These are phyloP conservation scores for Tricladium varicosporioides DNA, from an alignment of 2,329 filamentous ascomycete genomes.

Conservation along the genomic window DNA sequence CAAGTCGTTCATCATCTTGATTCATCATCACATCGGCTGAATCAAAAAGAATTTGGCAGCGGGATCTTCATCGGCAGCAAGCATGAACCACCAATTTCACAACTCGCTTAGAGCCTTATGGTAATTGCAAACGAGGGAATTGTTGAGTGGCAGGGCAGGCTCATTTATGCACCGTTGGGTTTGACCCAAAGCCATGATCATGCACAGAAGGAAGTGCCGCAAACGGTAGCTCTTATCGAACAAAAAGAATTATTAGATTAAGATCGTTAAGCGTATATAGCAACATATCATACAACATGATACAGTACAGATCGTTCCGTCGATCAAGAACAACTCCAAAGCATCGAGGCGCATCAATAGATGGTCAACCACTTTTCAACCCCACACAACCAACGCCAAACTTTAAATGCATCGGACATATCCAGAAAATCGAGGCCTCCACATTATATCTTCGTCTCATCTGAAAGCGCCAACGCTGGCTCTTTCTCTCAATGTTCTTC, in stretches of 20 bases:
- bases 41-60: neutral
- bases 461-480: conserved; percentile 32
- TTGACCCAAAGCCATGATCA: too few species aligned
- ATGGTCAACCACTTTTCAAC: neutral
- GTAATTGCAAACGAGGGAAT: neutral
- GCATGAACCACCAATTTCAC: neutral
- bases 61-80: neutral
- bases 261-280: neutral
- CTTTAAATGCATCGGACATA: neutral
- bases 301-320: neutral
- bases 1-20: neutral
- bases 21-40: neutral
- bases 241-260: neutral
- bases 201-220: too few species aligned
- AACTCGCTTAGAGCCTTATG: neutral
- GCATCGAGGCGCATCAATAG: neutral
- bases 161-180: neutral
- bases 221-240: neutral
- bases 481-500: conserved; percentile 30
- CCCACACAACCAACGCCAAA: neutral
- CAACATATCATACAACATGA: neutral
- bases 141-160: neutral
- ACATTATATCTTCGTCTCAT: conserved; percentile 15
- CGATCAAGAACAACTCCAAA: neutral
- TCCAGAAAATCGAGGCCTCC: neutral